Percentiles rank a stretch among this genome's conserved stretches.
Evolutionary conservation across 768 basidiomycete species (phyloP).

Genomic region (Cyclocybe cylindracea): DNA sequence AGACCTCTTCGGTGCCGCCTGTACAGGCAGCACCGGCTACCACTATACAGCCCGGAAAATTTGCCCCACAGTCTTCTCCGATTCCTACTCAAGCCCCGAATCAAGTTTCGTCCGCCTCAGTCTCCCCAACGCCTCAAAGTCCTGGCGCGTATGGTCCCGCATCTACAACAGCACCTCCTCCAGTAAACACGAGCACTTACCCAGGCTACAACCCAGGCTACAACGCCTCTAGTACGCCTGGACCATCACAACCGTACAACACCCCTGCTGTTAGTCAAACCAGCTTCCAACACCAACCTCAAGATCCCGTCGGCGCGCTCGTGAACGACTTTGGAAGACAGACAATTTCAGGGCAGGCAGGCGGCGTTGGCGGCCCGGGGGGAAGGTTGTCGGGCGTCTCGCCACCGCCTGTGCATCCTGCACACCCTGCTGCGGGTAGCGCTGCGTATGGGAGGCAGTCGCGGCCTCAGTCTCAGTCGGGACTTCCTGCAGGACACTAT

Average conservation of each 20-base stretch:
- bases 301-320: constrained; percentile 31
- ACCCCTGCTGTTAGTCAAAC: neutral
- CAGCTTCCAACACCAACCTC: constrained; percentile 6
- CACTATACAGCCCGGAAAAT: too few species aligned
- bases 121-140: too few species aligned
- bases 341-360: constrained; percentile 25
- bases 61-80: constrained; percentile 1
- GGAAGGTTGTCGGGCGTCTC: constrained; percentile 9
- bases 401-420: constrained; percentile 33
- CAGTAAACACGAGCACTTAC: neutral
- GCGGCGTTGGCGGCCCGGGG: neutral
- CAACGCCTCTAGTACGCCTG: neutral
- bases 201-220: neutral
- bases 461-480: constrained; percentile 5
- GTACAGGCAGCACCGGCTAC: too few species aligned
- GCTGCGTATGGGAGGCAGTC: neutral
- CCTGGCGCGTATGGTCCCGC: too few species aligned
- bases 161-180: constrained; percentile 3
- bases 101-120: too few species aligned
- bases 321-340: constrained; percentile 39
- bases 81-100: constrained; percentile 3
- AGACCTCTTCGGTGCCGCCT: too few species aligned
- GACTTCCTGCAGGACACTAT: neutral
- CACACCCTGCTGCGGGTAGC: neutral
- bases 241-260: neutral